Evolutionary conservation across 2,329 filamentous ascomycete genomes (phyloP), one percentile per base, ranked within the genome.

Genomic region (Penicillium sp.): DNA sequence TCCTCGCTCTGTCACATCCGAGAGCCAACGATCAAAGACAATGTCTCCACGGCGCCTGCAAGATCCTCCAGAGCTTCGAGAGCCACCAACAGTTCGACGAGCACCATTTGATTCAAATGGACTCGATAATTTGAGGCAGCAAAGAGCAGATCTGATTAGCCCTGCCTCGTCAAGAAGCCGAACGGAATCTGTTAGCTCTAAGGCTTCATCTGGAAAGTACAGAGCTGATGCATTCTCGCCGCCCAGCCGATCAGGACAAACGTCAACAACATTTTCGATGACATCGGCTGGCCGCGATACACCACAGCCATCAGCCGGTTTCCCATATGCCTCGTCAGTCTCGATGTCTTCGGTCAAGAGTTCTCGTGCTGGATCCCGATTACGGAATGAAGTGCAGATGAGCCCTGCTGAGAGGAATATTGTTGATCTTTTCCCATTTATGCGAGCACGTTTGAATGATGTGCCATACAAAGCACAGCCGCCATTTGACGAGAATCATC

Each of bases 381-480:
- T 97, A 48, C 86, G 91, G 27, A 88, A 96, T 65, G 92, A 97
- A 70, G 83, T 96, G 2, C 80, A 92, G 1, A 84, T 87, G 33
- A 96, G 90, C 65, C 91, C 92, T 1, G 85, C 91, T 29, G 90
- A 93, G 10, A 82, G 83, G 61, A 86, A 85, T 59, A 81, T 88
- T 4, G 78, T 88, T 56, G 93, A 97, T 63, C 79, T 98, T 1
- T 97, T 98, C 77, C 92, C 92, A 31, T 93, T 88, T 68, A 93
- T 89, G 3, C 88, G 91, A 54, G 88, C 88, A 44, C 86, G 93
- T 16, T 80, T 98, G 7, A 89, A 85, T 60, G 92, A 96, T 62
- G 85, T 97, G 4, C 88, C 91, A 0, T 96, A 96, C 71, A 88
- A 89, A 66, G 86, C 89, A 48, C 85, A 88, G 0, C 82, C 86